Conservation (phyloP, 129 eudicot species). For the Tagetes erecta region DNA sequence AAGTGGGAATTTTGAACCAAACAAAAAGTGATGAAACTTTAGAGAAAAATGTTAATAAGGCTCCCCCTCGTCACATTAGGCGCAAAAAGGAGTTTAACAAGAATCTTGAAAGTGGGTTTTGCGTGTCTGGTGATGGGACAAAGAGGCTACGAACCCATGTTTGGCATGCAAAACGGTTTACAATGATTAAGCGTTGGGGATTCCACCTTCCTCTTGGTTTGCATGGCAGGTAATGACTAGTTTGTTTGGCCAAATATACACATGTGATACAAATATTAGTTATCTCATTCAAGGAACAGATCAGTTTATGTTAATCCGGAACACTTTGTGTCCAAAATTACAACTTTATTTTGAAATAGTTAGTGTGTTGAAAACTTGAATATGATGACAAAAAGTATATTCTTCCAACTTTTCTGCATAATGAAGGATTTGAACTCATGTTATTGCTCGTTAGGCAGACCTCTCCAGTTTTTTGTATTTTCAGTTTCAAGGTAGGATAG, state of each 20-base stretch:
- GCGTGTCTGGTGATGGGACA: conserved; percentile 75
- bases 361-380: too few species aligned
- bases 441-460: conserved; percentile 1
- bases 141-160: conserved; percentile 87
- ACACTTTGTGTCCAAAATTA: neutral
- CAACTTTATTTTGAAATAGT: neutral
- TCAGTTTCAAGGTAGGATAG: conserved; percentile 18
- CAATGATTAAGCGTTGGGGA: conserved; percentile 80
- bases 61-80: conserved; percentile 64
- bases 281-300: neutral
- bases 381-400: too few species aligned
- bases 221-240: conserved; percentile 66
- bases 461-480: neutral
- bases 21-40: conserved; percentile 10
- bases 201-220: conserved; percentile 82
- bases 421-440: neutral
- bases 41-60: conserved; percentile 32
- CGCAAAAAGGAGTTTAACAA: conserved; percentile 64
- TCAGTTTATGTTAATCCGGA: neutral
- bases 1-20: conserved; percentile 18
- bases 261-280: neutral
- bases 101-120: conserved; percentile 58
- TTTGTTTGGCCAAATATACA: neutral
- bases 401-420: neutral
- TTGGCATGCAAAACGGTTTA: conserved; percentile 91